Percentiles rank a stretch among this genome's conserved stretches.
Conservation (phyloP, 2,329 filamentous ascomycete genomes). For the Colletotrichum sp. region DNA sequence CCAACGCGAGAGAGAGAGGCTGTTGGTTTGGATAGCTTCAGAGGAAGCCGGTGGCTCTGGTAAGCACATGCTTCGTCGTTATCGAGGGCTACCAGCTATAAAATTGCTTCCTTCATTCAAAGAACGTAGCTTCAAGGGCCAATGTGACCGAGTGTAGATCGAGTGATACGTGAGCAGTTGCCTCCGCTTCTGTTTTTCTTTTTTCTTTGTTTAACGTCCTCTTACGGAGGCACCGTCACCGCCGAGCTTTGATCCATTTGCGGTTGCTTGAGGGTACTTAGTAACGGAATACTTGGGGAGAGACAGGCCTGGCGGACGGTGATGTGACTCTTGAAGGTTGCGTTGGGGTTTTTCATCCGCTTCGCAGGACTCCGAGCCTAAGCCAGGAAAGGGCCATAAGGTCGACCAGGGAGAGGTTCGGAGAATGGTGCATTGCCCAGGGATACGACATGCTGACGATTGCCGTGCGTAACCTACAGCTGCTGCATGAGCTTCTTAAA, state of each 20-base stretch:
- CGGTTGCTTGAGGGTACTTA: not conserved
- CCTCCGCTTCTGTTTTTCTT: not conserved
- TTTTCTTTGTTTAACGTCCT: too few relatives aligned
- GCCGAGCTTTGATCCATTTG: not conserved
- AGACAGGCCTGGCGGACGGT: not conserved
- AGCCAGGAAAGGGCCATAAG: too few relatives aligned
- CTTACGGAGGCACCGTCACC: fast-evolving
- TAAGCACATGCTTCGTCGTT: not conserved
- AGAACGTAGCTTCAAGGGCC: fast-evolving
- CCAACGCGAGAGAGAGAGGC: not conserved
- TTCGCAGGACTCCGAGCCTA: too few relatives aligned
- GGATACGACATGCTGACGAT: too few relatives aligned
- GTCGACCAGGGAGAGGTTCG: too few relatives aligned
- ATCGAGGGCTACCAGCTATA: not conserved
- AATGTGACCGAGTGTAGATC: not conserved
- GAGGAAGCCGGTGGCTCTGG: fast-evolving
- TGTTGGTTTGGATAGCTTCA: not conserved
- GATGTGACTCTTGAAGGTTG: not conserved
- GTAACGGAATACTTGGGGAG: not conserved
- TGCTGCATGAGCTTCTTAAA: too few relatives aligned
- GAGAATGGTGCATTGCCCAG: too few relatives aligned
- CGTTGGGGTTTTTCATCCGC: too few relatives aligned
- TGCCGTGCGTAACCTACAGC: too few relatives aligned
- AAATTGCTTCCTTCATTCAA: fast-evolving
- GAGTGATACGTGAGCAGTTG: not conserved